These are phyloP conservation scores for Rhodotorula sp. DNA, from an alignment of 1,284 basidiomycete species.

Conservation along the genomic window DNA sequence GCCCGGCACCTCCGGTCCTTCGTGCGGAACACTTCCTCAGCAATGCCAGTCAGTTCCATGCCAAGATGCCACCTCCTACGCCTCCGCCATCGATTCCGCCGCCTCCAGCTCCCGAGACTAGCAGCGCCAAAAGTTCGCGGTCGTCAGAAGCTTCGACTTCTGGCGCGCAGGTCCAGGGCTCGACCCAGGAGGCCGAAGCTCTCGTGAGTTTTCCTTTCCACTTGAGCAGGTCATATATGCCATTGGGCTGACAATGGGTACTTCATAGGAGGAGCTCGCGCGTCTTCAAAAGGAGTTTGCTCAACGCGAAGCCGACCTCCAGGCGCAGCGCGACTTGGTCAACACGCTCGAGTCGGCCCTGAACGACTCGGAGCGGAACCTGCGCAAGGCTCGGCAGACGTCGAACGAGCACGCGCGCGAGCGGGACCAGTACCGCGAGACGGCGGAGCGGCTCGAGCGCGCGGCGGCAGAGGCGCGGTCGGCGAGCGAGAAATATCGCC, in stretches of 20 bases:
- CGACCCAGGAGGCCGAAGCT: slow-evolving; percentile 74
- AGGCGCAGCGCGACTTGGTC: slow-evolving; percentile 87
- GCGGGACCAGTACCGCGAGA: slow-evolving; percentile 66
- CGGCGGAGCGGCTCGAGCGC: slow-evolving; percentile 63
- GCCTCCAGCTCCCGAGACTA: slow-evolving; percentile 62
- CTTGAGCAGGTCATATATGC: neutral
- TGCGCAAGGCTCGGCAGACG: slow-evolving; percentile 85
- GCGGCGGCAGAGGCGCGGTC: slow-evolving; percentile 65
- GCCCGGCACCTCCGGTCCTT: neutral
- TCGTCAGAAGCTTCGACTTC: slow-evolving; percentile 10
- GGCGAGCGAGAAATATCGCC: slow-evolving; percentile 71
- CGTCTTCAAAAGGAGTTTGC: slow-evolving; percentile 85
- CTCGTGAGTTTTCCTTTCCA: slow-evolving; percentile 50
- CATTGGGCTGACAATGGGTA: neutral
- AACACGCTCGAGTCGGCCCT: slow-evolving; percentile 74
- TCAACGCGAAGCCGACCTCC: slow-evolving; percentile 67
- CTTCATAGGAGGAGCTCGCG: too few species aligned
- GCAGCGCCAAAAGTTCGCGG: slow-evolving; percentile 46
- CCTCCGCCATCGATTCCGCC: slow-evolving; percentile 84
- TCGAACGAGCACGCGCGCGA: slow-evolving; percentile 80
- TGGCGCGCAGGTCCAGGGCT: slow-evolving; percentile 51
- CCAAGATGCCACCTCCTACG: slow-evolving; percentile 80
- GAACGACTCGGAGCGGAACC: slow-evolving; percentile 82
- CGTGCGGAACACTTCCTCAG: slow-evolving; percentile 32
- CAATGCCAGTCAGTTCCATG: slow-evolving; percentile 42